Evolutionary conservation across 768 basidiomycete genomes (phyloP).

Genomic region (Sistotremastrum suecicum): DNA sequence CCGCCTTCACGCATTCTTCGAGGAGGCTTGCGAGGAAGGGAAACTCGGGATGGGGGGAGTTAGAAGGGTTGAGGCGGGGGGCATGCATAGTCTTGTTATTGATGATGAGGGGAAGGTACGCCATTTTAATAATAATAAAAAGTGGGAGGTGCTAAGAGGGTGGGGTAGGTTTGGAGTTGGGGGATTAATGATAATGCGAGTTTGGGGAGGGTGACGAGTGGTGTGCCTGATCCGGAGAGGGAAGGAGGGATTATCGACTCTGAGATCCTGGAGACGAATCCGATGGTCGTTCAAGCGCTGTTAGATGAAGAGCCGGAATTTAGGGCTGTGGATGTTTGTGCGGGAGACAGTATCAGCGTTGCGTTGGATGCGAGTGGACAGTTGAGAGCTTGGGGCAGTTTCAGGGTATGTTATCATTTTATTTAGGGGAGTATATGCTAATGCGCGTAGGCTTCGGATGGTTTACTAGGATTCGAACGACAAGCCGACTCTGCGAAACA

Average conservation of each 20-base stretch:
- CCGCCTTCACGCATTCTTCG: slow-evolving; percentile 24
- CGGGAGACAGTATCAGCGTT: slow-evolving; percentile 28
- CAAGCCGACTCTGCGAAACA: slow-evolving; percentile 5
- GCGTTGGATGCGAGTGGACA: slow-evolving; percentile 27
- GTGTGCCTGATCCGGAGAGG: slow-evolving; percentile 19
- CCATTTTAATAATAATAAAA: not conserved
- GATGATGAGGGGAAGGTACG: slow-evolving; percentile 28
- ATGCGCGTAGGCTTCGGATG: slow-evolving; percentile 5
- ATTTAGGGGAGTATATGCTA: no score
- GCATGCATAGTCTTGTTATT: slow-evolving; percentile 33
- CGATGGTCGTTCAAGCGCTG: slow-evolving; percentile 19
- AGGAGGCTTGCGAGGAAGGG: slow-evolving; percentile 22
- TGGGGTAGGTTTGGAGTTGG: slow-evolving; percentile 13
- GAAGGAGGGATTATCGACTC: slow-evolving; percentile 14
- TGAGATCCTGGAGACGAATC: slow-evolving; percentile 23
- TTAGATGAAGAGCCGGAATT: slow-evolving; percentile 20
- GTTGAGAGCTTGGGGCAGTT: slow-evolving; percentile 28
- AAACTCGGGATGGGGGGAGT: slow-evolving; percentile 22
- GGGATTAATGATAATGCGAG: slow-evolving; percentile 23
- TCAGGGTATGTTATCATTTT: slow-evolving; percentile 13
- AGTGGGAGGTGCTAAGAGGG: not conserved
- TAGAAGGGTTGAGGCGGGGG: slow-evolving; percentile 26
- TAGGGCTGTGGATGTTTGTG: slow-evolving; percentile 25
- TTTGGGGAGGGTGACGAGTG: slow-evolving; percentile 19
- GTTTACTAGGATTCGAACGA: slow-evolving; percentile 6